These are phyloP conservation scores for Pyrenochaeta sp. DNA, from an alignment of 2,329 filamentous ascomycete genomes.

Conservation along the genomic window DNA sequence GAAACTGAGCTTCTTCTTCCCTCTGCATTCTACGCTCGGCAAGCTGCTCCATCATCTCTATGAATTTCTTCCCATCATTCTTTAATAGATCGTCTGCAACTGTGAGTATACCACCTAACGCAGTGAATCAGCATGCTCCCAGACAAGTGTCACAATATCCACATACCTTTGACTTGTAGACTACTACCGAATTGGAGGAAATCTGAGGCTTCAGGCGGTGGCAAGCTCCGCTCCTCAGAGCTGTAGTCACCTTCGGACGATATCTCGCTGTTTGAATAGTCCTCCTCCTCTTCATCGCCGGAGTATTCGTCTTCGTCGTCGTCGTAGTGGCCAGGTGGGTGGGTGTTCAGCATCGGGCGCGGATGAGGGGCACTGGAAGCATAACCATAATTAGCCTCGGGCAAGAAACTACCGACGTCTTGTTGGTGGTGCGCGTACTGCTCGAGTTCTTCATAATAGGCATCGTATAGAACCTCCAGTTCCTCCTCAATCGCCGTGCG, in stretches of 20 bases:
- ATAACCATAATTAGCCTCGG: slow-evolving; percentile 68
- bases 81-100: slow-evolving; percentile 98
- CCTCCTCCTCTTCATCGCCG: slow-evolving; percentile 64
- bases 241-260: slow-evolving; percentile 73
- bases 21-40: slow-evolving; percentile 97
- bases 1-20: slow-evolving; percentile 84
- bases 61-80: slow-evolving; percentile 99
- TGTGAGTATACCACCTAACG: slow-evolving; percentile 90
- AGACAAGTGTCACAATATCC: slow-evolving; percentile 6
- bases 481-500: slow-evolving; percentile 98
- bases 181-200: slow-evolving; percentile 99
- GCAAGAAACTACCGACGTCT: slow-evolving; percentile 73
- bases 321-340: slow-evolving; percentile 69
- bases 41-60: slow-evolving; percentile 99
- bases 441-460: slow-evolving; percentile 97
- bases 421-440: slow-evolving; percentile 92
- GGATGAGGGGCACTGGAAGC: slow-evolving; percentile 64
- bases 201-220: slow-evolving; percentile 75
- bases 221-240: slow-evolving; percentile 70
- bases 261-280: slow-evolving; percentile 64
- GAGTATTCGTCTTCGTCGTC: slow-evolving; percentile 60
- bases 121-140: slow-evolving; percentile 32
- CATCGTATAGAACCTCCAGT: slow-evolving; percentile 95
- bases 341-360: slow-evolving; percentile 66
- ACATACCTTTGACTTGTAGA: slow-evolving; percentile 85